Conservation (phyloP, 495 filamentous ascomycete genomes). For the Neurospora sp. region DNA sequence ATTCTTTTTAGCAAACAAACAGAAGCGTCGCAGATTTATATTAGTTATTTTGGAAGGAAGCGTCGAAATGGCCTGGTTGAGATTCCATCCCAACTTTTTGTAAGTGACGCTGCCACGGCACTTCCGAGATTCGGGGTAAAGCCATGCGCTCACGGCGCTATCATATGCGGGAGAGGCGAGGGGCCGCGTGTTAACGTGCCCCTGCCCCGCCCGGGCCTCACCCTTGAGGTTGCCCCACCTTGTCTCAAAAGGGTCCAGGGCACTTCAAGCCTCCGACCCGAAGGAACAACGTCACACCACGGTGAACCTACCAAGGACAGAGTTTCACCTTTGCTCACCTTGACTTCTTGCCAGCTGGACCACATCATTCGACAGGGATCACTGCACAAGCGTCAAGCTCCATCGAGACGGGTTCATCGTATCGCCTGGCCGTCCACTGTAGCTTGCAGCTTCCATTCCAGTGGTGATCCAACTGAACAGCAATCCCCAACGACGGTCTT, state of each 20-base stretch:
- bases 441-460: neutral
- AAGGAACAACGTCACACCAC: neutral
- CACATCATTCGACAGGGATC: slow-evolving; percentile 4
- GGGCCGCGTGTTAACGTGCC: neutral
- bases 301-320: slow-evolving; percentile 3
- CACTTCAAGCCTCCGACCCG: neutral
- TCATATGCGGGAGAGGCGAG: neutral
- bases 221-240: neutral
- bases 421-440: neutral
- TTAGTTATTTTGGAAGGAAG: neutral
- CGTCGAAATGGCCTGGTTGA: neutral
- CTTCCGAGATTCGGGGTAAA: neutral
- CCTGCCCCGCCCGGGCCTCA: neutral
- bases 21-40: neutral
- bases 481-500: neutral
- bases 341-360: slow-evolving; percentile 25
- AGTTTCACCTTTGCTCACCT: slow-evolving; percentile 9
- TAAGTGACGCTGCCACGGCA: neutral
- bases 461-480: neutral
- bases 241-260: neutral
- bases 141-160: neutral
- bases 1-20: neutral
- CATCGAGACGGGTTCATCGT: neutral
- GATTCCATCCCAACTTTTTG: neutral
- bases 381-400: neutral